phyloP scores from a whole-genome alignment of 1,139 yeast species.

The Suhomyces ambrosiae region DNA sequence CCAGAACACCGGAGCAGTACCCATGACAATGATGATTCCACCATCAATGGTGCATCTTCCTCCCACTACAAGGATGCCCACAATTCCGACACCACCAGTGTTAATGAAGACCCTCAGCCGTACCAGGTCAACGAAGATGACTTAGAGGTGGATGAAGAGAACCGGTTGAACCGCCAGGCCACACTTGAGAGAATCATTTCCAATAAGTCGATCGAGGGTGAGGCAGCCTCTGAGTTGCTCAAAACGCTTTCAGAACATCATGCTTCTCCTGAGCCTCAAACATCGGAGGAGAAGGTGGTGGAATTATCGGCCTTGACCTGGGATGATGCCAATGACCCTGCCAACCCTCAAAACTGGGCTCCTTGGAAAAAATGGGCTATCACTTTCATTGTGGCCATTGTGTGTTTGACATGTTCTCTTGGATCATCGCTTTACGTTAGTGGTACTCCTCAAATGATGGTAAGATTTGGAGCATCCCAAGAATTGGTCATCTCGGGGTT shows the following conservation, averaged over 20 bases:
- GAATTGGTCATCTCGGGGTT: slow-evolving; percentile 67
- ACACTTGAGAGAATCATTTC: slow-evolving; percentile 25
- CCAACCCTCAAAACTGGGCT: slow-evolving; percentile 70
- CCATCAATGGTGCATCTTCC: slow-evolving; percentile 5
- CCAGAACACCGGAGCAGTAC: neutral
- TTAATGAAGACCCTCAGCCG: slow-evolving; percentile 2
- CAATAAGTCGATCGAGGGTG: slow-evolving; percentile 21
- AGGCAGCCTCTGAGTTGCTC: slow-evolving; percentile 7
- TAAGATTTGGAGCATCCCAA: slow-evolving; percentile 51
- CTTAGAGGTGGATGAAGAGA: slow-evolving; percentile 18
- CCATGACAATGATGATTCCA: slow-evolving; percentile 6
- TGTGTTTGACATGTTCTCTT: slow-evolving; percentile 68
- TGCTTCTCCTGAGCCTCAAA: slow-evolving; percentile 2
- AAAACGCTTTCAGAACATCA: slow-evolving; percentile 2
- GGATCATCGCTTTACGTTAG: slow-evolving; percentile 72
- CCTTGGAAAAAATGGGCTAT: slow-evolving; percentile 60
- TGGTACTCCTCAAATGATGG: slow-evolving; percentile 56
- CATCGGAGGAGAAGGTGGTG: slow-evolving; percentile 17
- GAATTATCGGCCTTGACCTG: slow-evolving; percentile 54
- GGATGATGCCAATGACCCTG: slow-evolving; percentile 63
- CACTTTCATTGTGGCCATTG: slow-evolving; percentile 61
- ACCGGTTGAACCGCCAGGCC: slow-evolving; percentile 24
- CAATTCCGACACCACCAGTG: slow-evolving; percentile 1
- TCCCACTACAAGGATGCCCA: slow-evolving; percentile 4
- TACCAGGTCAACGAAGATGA: neutral